Base-by-base conservation (phyloP, 2,329 filamentous ascomycete species). In the Nemania diffusa region DNA sequence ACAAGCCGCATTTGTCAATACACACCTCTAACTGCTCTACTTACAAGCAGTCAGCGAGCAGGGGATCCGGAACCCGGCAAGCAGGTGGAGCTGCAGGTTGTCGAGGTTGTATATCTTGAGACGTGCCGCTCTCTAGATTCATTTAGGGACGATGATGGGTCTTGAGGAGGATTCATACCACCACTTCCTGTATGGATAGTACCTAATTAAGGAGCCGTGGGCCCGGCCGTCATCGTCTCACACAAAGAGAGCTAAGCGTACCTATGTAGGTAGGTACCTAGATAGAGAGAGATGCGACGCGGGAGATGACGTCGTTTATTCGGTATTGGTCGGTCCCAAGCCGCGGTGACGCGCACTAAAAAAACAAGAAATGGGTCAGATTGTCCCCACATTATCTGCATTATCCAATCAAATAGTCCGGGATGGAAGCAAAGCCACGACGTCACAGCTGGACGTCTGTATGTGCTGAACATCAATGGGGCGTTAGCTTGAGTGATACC, bases 391-490 rank as follows among this genome's bases (percentile, higher is more conserved):
- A 59, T 7, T 9, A 1, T 17, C 42, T 51, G 50, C 59, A 46
- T 46, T 51, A 26, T 52, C 60, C 68, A 67, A 65, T 66, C 56
- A 57, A 44, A 37, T 27, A 37, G 44, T 40, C 27, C 26, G 24
- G 5, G 13, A 26, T 37, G 48, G 24, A 29, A 55, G 64, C 69
- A 72, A 69, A 71, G 71, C 72, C 73, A 74, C 73, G 72, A 75
- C 73, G 73, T 74, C 72, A 74, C 73, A 64, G 58, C 69, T 69
- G 60, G 37, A 37, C 15, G n/a, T n/a, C n/a, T n/a, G n/a, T n/a
- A n/a, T n/a, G n/a, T n/a, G n/a, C n/a, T n/a, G n/a, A n/a, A n/a
- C n/a, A n/a, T n/a, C n/a, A n/a, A n/a, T n/a, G n/a, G n/a, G n/a
- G n/a, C n/a, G n/a, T n/a, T n/a, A n/a, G n/a, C n/a, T 53, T 37